These are phyloP conservation scores for Mortierella alpina DNA, from an alignment of 192 early-diverging fungal genomes.

Conservation along the genomic window DNA sequence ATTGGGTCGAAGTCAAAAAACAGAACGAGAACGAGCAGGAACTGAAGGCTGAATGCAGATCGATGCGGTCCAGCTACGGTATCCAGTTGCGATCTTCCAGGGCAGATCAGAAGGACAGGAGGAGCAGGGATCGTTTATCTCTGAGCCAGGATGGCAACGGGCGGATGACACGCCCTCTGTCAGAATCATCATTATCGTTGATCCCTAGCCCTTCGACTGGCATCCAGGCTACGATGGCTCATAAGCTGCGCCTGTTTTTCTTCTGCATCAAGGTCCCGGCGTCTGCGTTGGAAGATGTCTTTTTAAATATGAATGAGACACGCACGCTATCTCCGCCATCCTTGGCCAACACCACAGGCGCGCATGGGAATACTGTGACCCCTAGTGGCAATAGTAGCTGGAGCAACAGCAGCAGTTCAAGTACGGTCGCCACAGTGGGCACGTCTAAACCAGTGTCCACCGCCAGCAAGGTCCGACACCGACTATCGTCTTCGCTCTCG, in stretches of 20 bases:
- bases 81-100: slow-evolving; percentile 14
- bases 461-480: slow-evolving; percentile 36
- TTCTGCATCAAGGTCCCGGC: slow-evolving; percentile 40
- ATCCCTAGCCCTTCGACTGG: no score
- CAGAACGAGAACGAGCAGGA: slow-evolving; percentile 27
- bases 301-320: slow-evolving; percentile 3
- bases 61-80: slow-evolving; percentile 37
- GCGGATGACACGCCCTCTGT: no score
- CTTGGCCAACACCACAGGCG: no score
- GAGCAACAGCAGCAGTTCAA: background rate
- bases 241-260: slow-evolving; percentile 25
- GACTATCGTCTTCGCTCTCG: slow-evolving; percentile 43
- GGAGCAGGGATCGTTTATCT: background rate
- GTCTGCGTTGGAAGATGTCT: slow-evolving; percentile 2
- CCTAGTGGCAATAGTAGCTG: background rate
- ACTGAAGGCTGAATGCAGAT: background rate
- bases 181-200: no score
- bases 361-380: no score
- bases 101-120: background rate
- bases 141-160: background rate
- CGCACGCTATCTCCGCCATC: background rate
- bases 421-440: background rate
- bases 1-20: slow-evolving; percentile 53
- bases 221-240: slow-evolving; percentile 20
- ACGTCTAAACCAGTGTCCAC: slow-evolving; percentile 5